Base-by-base conservation (phyloP, 805 yeast genomes). In the Starmerella geochares region DNA sequence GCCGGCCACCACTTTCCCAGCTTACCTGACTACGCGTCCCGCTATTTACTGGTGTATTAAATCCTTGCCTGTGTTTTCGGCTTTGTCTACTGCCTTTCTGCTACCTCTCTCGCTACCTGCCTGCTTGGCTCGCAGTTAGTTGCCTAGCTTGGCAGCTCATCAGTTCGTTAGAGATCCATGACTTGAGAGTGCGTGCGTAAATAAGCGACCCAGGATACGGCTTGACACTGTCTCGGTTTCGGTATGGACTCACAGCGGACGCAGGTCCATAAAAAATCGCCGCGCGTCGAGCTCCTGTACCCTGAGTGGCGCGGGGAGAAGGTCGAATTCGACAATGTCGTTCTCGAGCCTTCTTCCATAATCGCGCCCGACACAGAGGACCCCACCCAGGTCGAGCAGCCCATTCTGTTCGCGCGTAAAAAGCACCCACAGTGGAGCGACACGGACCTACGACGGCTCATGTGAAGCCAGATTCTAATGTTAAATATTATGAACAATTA, bases 171-270 rank as follows among this genome's bases (percentile, higher is more conserved):
- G n/a, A n/a, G n/a, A n/a, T n/a, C n/a, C n/a, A n/a, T n/a, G n/a
- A n/a, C n/a, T n/a, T n/a, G n/a, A n/a, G n/a, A n/a, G n/a, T n/a
- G n/a, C n/a, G n/a, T n/a, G n/a, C n/a, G n/a, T n/a, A n/a, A n/a
- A n/a, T n/a, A n/a, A n/a, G n/a, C n/a, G n/a, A 27, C 29, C 29
- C 29, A 11, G 11, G 29, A 27, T 27, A 27, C 29, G 35, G 35
- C 7, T 31, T 7, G 16, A 8, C 35, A 7, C 6, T 16, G 7
- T 14, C 16, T 14, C 35, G 8, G 35, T 8, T 2, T 14, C 4
- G 17, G 35, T 14, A 59, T 59, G 62, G 70, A 66, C 55, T 63
- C 67, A 3, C 63, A 62, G 29, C 52, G 66, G 25, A 48, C 61
- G 21, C 62, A 61, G n/a, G 51, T 62, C 21, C 69, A 66, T 45